Base-by-base conservation (phyloP, 2,329 filamentous ascomycete genomes). In the Colletotrichum truncatum region DNA sequence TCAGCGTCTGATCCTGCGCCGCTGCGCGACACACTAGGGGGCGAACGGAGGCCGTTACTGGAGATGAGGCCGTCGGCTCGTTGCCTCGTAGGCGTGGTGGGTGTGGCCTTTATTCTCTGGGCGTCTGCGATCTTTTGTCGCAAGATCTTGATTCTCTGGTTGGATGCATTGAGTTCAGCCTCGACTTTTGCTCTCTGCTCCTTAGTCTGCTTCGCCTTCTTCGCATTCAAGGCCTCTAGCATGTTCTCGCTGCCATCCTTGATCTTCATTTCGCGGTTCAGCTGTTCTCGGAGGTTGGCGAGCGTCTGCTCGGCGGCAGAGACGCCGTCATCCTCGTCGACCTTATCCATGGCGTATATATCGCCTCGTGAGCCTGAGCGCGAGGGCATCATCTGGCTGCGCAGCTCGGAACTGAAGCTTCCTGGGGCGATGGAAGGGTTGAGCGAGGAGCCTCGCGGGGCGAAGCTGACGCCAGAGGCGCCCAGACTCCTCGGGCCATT, bases 171-270 rank as follows among this genome's bases (percentile, higher is more conserved):
- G 70, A 99, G 84, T 81, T 99, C 96, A 52, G 92, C 91, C 81
- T 99, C 93, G 26, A 94, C 92, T 71, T 87, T 86, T 66, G 87
- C 83, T 45, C 93, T 87, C 75, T 95, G 93, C 66, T 95, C 95
- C 75, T 94, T 97, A 68, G 92, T 92, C 77, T 98, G 95, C 80
- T 98, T 99, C 46, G 93, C 91, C 77, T 97, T 98, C 80, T 99
- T 99, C 45, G 90, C 87, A 76, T 98, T 93, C 69, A 99, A 82
- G 11, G 96, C 96, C 81, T 99, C 96, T 38, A 99, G 84, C 87
- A 99, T 90, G 76, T 99, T 99, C 82, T 99, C 96, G 63, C 95
- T 98, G 18, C 96, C 96, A 73, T 95, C 92, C 78, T 97, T 98
- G 76, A 99, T 98, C 84, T 98, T 98, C 81, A 94, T 90, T 81